Evolutionary conservation across 441 rosid genomes (phyloP), one percentile per base, ranked within the genome.

Genomic region (Raphanus hybrid): DNA sequence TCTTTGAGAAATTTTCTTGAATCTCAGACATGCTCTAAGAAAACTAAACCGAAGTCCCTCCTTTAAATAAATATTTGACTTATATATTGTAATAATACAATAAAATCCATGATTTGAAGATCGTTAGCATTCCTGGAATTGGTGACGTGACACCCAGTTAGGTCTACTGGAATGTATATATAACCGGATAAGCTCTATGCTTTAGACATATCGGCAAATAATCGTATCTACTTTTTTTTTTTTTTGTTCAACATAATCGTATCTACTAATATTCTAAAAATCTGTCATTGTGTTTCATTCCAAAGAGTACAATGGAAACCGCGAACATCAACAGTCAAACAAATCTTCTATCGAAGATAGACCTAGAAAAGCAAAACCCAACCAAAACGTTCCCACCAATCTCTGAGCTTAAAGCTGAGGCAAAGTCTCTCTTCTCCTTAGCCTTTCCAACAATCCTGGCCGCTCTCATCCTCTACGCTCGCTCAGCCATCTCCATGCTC

Each of bases 401-500:
- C 58, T 71, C 90, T 1, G 91, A 86, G 29, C 69, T 88, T 48
- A 60, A 79, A 12, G 8, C 84, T 0, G 99, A 94, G 64, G 70
- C 89, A 12, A 87, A 83, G 79, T 84, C 91, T 27, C 92, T 92
- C 69, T 90, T 92, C 80, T 80, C 71, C 70, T 87, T 94, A 39
- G 93, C 99, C 57, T 86, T 89, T 67, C 99, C 99, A 1, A 92
- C 92, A 15, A 90, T 88, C 67, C 82, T 94, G 41, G 87, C 99
- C 0, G 97, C 93, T 12, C 92, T 94, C 79, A 88, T 91, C 80
- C 83, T 94, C 81, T 94, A 90, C 74, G 87, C 92, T 68, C 98
- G 99, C 43, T 91, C 99, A 15, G 86, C 91, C 64, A 71, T 90
- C 69, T 94, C 98, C 52, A 94, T 92, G 98, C 88, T 94, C 62